Evolutionary conservation across 2,329 filamentous ascomycete genomes (phyloP).

Genomic region (Ceratocystis diversiconidia): DNA sequence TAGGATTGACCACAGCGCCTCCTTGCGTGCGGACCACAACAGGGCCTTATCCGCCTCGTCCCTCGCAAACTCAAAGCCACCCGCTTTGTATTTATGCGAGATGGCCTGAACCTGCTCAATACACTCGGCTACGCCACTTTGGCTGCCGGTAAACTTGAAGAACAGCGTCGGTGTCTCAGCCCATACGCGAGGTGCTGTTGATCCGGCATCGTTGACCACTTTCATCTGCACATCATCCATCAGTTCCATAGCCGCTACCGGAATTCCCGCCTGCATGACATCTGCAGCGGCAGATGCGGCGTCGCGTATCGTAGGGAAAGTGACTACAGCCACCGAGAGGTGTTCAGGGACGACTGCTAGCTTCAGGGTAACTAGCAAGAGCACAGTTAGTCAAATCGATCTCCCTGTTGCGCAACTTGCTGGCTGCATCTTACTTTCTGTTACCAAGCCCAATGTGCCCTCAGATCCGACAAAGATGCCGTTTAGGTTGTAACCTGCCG

Average conservation of each 20-base stretch:
- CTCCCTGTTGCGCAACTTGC: no score
- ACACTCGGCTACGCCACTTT: constrained; percentile 63
- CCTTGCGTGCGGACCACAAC: constrained; percentile 69
- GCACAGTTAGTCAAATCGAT: no score
- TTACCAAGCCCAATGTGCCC: constrained; percentile 67
- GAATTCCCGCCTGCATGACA: constrained; percentile 61
- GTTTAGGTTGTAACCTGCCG: constrained; percentile 73
- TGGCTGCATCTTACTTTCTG: constrained; percentile 38
- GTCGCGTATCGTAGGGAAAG: constrained; percentile 62
- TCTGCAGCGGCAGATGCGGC: constrained; percentile 60
- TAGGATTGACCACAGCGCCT: constrained; percentile 73
- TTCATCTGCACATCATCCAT: constrained; percentile 84
- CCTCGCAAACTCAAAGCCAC: constrained; percentile 61
- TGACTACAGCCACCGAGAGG: constrained; percentile 64
- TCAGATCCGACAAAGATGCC: constrained; percentile 68
- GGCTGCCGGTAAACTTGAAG: constrained; percentile 75
- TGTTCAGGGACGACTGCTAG: constrained; percentile 62
- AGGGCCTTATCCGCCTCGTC: constrained; percentile 57
- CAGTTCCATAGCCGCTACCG: constrained; percentile 66
- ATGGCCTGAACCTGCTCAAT: constrained; percentile 55
- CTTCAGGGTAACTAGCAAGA: constrained; percentile 54
- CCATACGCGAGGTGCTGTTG: constrained; percentile 55
- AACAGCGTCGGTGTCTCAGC: constrained; percentile 64
- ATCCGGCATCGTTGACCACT: constrained; percentile 61
- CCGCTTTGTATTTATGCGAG: constrained; percentile 48